Evolutionary conservation across 2,329 filamentous ascomycete genomes (phyloP).

Genomic region (Colletotrichum chrysophilum): DNA sequence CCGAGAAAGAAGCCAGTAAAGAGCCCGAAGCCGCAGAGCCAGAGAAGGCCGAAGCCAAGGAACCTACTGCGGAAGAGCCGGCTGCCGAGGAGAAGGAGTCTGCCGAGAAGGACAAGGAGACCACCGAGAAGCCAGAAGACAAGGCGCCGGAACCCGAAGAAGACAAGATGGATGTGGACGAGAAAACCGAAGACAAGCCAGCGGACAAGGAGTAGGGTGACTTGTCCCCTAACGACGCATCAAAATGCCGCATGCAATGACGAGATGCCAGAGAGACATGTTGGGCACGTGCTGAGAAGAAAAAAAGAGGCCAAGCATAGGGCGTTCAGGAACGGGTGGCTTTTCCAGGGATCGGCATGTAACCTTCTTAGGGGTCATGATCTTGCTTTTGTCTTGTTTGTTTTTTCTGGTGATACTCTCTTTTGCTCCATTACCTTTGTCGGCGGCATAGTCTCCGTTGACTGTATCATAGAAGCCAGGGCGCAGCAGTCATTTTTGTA

Average conservation of each 20-base stretch:
- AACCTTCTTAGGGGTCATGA: background rate
- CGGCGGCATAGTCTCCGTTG: background rate
- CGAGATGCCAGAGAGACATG: background rate
- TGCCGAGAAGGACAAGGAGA: conserved; percentile 24
- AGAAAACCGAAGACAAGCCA: conserved; percentile 12
- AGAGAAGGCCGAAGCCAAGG: conserved; percentile 16
- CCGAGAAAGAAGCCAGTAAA: conserved; percentile 15
- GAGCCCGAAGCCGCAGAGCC: background rate
- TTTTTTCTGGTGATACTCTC: conserved; percentile 1
- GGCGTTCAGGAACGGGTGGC: conserved; percentile 10
- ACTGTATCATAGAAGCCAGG: conserved; percentile 15
- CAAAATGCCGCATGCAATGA: background rate
- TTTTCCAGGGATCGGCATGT: background rate
- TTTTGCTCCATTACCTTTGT: background rate
- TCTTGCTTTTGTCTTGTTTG: background rate
- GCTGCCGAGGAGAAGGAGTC: conserved; percentile 14
- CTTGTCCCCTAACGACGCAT: background rate
- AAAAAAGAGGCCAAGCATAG: background rate
- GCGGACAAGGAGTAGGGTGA: background rate
- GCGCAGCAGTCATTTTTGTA: background rate
- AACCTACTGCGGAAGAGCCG: background rate
- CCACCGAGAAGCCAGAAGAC: conserved; percentile 20
- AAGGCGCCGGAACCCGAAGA: conserved; percentile 19
- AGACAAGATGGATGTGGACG: conserved; percentile 26
- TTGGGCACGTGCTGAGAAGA: background rate